Evolutionary conservation across 2,329 filamentous ascomycete species (phyloP), one percentile per base, ranked within the genome.

Genomic region (Beauveria rudraprayagi): DNA sequence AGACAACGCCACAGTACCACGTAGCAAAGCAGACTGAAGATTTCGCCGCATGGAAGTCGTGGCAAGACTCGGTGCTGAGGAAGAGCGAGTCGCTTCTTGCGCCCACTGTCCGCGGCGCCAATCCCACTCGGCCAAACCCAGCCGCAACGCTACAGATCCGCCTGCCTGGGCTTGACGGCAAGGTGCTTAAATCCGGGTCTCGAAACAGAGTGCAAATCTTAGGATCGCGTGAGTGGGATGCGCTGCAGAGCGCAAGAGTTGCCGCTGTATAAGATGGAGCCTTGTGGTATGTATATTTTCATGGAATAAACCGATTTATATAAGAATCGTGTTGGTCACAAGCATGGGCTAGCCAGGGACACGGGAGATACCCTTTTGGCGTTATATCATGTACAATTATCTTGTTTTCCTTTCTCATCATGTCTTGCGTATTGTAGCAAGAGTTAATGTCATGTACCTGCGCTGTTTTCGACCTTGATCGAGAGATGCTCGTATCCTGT

Each of bases 11-110:
- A 4, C 81, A 84, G 69, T 90, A 86, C 73, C 83, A 87, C 63
- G 84, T 85, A 10, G 86, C 85, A 19, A 81, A 78, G 70, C 82
- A 87, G 70, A 80, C 78, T 61, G 87, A 90, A 72, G 82, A 89
- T 64, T 88, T 83, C 67, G 85, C 81, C 26, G 76, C 79, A 1
- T 87, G 84, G 85, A 78, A 77, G 67, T 73, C 75, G 62, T 87
- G 85, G 85, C 78, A 81, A 66, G 75, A 78, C 26, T 76, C 78
- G 7, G 80, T 87, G 40, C 68, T 82, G 11, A 76, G 78, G 68
- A 86, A 85, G 75, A 78, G 77, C 57, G 72, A 76, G 7, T 70
- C 83, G 57, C 26, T 60, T 14, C 40, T 47, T 9, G 28, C 41
- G 40, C 43, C 58, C 14, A 22, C 43, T 5, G 6, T 46, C 4